phyloP scores from a whole-genome alignment of 495 filamentous ascomycete genomes.

The Friedmanniomyces endolithicus region DNA sequence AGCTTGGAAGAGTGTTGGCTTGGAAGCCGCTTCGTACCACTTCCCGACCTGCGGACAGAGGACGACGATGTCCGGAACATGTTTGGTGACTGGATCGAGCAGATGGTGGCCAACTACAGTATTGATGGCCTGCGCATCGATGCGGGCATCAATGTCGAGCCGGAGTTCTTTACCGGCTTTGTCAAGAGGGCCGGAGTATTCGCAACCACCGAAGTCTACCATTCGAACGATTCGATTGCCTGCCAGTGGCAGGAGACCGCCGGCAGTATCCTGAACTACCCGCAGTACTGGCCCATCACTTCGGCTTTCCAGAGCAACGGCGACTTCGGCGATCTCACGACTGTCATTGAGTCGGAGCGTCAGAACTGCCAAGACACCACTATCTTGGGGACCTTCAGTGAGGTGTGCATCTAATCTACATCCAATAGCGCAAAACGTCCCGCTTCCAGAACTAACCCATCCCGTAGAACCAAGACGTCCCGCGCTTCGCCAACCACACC shows the following conservation, averaged over 20 bases:
- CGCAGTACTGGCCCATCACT: slow-evolving; percentile 53
- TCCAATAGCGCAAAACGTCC: slow-evolving; percentile 34
- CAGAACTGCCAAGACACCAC: slow-evolving; percentile 36
- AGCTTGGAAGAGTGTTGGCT: slow-evolving; percentile 45
- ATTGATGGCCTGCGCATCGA: slow-evolving; percentile 70
- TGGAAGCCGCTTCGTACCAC: slow-evolving; percentile 38
- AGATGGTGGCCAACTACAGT: slow-evolving; percentile 52
- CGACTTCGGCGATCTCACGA: slow-evolving; percentile 15
- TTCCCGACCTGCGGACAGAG: slow-evolving; percentile 57
- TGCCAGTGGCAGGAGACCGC: slow-evolving; percentile 52
- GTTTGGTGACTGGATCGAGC: slow-evolving; percentile 53
- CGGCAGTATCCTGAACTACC: slow-evolving; percentile 58
- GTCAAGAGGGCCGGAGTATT: slow-evolving; percentile 54
- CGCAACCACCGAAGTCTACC: slow-evolving; percentile 52
- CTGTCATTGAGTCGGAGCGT: slow-evolving; percentile 20
- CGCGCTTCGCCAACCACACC: slow-evolving; percentile 49
- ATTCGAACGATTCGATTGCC: slow-evolving; percentile 46
- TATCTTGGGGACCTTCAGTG: slow-evolving; percentile 55
- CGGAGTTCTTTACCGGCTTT: slow-evolving; percentile 30
- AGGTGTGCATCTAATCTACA: slow-evolving; percentile 29
- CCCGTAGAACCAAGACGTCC: slow-evolving; percentile 62
- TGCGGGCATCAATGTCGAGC: slow-evolving; percentile 60
- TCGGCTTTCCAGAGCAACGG: slow-evolving; percentile 38
- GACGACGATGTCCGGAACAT: slow-evolving; percentile 41
- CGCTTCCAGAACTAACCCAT: background rate